A percentile compares a stretch with the other conserved stretches of the same genome.
Conservation (phyloP, 2,329 filamentous ascomycete genomes). For the Coniochaeta prunicola region DNA sequence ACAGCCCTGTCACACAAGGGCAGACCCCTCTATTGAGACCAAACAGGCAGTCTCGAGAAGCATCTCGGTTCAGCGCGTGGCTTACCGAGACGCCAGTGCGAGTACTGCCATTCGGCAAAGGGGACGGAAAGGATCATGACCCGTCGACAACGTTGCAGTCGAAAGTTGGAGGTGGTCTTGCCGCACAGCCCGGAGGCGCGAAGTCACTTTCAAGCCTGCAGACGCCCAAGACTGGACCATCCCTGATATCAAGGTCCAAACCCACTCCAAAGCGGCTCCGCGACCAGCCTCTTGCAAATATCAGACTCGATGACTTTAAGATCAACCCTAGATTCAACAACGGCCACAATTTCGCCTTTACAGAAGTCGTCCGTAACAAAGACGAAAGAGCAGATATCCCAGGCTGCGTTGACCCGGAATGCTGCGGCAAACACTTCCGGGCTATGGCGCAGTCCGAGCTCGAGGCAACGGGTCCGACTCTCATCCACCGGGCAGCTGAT, state of each 20-base stretch:
- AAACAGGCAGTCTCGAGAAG: conserved; percentile 14
- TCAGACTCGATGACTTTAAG: conserved; percentile 70
- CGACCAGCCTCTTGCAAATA: conserved; percentile 43
- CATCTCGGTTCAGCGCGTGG: conserved; percentile 9
- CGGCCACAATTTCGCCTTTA: conserved; percentile 64
- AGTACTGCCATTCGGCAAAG: conserved; percentile 31
- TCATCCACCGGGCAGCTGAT: conserved; percentile 30
- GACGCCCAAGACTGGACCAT: not conserved
- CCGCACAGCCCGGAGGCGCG: not conserved
- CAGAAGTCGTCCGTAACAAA: conserved; percentile 65
- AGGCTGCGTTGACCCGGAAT: conserved; percentile 68
- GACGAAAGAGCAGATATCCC: conserved; percentile 62
- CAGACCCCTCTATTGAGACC: conserved; percentile 18
- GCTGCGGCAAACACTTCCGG: conserved; percentile 67
- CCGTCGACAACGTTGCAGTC: not conserved
- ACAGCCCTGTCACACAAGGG: conserved; percentile 14
- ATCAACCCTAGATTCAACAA: conserved; percentile 68
- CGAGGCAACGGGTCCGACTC: conserved; percentile 22
- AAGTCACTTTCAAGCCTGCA: not conserved
- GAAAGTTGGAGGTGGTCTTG: not conserved
- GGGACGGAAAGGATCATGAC: not conserved
- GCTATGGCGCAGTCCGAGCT: conserved; percentile 53
- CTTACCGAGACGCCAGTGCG: conserved; percentile 28
- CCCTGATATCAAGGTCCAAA: not conserved
- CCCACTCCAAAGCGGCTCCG: conserved; percentile 40